phyloP scores from a whole-genome alignment of 2,329 filamentous ascomycete genomes.

The Phialemonium atrogriseum region DNA sequence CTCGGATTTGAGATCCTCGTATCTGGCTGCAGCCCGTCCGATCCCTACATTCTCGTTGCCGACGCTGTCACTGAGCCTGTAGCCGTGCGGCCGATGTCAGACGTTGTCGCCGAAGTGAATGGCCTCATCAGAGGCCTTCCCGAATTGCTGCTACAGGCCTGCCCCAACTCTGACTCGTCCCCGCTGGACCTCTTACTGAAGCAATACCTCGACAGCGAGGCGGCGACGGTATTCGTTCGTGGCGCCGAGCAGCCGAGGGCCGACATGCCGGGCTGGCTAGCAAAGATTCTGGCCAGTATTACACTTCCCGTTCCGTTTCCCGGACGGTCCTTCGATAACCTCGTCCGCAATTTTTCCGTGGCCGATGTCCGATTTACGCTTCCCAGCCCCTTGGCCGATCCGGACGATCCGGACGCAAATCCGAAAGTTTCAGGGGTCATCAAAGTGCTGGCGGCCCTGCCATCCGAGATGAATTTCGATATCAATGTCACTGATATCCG shows the following conservation, averaged over 20 bases:
- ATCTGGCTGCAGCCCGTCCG: conserved; percentile 64
- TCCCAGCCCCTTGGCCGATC: conserved; percentile 72
- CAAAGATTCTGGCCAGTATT: conserved; percentile 70
- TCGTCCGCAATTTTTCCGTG: conserved; percentile 83
- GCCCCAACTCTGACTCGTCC: conserved; percentile 69
- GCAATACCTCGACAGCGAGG: conserved; percentile 71
- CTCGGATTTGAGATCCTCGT: conserved; percentile 81
- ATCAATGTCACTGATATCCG: conserved; percentile 70
- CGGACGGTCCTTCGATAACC: conserved; percentile 68
- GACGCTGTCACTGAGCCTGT: conserved; percentile 63
- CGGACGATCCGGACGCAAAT: conserved; percentile 61
- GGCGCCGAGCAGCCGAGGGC: conserved; percentile 61
- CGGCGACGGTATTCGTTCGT: conserved; percentile 73
- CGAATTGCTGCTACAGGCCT: conserved; percentile 60
- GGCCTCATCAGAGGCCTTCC: conserved; percentile 69
- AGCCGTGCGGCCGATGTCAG: conserved; percentile 56
- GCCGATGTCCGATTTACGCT: conserved; percentile 79
- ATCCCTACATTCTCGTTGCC: conserved; percentile 71
- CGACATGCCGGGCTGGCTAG: conserved; percentile 74
- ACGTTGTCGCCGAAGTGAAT: conserved; percentile 61
- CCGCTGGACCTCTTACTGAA: conserved; percentile 77
- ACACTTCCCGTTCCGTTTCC: conserved; percentile 80
- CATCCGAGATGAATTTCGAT: conserved; percentile 79
- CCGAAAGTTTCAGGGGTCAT: conserved; percentile 80
- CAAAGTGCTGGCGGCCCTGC: conserved; percentile 68